phyloP scores from a whole-genome alignment of 1,284 basidiomycete species.

The Xerocomus nothofagi region DNA sequence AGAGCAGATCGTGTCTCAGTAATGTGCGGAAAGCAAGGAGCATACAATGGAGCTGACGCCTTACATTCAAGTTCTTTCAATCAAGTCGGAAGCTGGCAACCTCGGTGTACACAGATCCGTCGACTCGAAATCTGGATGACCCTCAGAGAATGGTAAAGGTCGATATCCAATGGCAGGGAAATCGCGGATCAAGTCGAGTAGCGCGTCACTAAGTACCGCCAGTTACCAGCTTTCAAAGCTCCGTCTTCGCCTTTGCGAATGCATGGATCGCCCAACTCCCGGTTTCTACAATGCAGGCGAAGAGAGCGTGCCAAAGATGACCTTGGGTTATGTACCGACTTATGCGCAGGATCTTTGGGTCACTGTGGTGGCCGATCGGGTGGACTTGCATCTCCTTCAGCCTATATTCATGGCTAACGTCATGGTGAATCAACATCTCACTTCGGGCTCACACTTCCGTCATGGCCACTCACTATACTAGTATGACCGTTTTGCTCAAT shows the following conservation, averaged over 20 bases:
- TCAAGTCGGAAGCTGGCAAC: too few species aligned
- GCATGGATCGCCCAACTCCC: background rate
- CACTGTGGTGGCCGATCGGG: constrained; percentile 4
- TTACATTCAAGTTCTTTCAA: too few species aligned
- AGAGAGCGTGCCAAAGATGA: background rate
- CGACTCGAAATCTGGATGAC: constrained; percentile 21
- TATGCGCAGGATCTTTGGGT: too few species aligned
- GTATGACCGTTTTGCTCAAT: constrained; percentile 82
- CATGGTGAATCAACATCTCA: constrained; percentile 10
- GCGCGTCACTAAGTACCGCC: constrained; percentile 5
- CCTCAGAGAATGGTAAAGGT: constrained; percentile 22
- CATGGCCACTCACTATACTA: constrained; percentile 70
- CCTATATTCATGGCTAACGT: constrained; percentile 50
- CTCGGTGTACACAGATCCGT: too few species aligned
- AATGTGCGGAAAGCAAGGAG: too few species aligned
- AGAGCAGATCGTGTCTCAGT: too few species aligned
- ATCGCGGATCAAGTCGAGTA: constrained; percentile 1
- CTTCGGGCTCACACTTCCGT: background rate
- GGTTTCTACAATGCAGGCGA: background rate
- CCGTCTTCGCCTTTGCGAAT: background rate
- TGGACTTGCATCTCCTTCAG: constrained; percentile 19
- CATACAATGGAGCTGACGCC: too few species aligned
- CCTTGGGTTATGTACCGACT: constrained; percentile 12
- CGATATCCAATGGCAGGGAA: constrained; percentile 1
- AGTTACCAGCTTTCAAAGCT: constrained; percentile 6